phyloP scores from a whole-genome alignment of 2,329 filamentous ascomycete species.

The Fusarium pseudograminearum region DNA sequence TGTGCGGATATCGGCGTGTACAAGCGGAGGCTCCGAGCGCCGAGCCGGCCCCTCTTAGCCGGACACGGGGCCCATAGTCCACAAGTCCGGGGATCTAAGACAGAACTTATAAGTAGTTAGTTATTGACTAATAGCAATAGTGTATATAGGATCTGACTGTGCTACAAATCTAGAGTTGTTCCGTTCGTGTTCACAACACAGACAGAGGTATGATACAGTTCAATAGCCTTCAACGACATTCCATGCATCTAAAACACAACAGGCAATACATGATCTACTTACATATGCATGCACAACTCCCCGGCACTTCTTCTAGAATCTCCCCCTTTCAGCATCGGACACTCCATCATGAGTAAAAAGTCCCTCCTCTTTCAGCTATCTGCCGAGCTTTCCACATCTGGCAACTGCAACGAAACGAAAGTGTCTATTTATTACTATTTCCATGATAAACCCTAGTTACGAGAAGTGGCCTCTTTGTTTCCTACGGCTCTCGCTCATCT shows the following conservation, averaged over 20 bases:
- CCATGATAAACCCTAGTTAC: background rate
- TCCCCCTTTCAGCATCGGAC: conserved; percentile 14
- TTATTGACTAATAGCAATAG: background rate
- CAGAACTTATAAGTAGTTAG: conserved; percentile 1
- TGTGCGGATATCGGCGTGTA: conserved; percentile 33
- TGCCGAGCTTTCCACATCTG: conserved; percentile 25
- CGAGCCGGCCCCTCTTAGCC: conserved; percentile 36
- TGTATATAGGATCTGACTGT: background rate
- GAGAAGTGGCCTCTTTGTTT: background rate
- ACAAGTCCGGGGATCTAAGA: conserved; percentile 3
- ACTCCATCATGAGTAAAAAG: background rate
- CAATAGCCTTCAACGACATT: background rate
- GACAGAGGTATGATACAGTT: background rate
- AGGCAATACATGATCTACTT: conserved; percentile 5
- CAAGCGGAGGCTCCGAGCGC: conserved; percentile 13
- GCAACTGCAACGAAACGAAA: conserved; percentile 31
- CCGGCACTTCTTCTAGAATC: conserved; percentile 9
- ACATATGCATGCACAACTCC: conserved; percentile 13
- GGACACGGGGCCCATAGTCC: conserved; percentile 6
- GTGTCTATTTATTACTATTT: background rate
- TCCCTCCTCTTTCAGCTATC: conserved; percentile 10
- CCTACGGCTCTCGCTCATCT: conserved; percentile 34
- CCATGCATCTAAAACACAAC: background rate
- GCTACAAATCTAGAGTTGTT: background rate
- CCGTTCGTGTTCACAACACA: too few relatives aligned